Evolutionary conservation across 1,139 yeast species (phyloP), one percentile per base, ranked within the genome.

Genomic region (Debaryomycetaceae sp.): DNA sequence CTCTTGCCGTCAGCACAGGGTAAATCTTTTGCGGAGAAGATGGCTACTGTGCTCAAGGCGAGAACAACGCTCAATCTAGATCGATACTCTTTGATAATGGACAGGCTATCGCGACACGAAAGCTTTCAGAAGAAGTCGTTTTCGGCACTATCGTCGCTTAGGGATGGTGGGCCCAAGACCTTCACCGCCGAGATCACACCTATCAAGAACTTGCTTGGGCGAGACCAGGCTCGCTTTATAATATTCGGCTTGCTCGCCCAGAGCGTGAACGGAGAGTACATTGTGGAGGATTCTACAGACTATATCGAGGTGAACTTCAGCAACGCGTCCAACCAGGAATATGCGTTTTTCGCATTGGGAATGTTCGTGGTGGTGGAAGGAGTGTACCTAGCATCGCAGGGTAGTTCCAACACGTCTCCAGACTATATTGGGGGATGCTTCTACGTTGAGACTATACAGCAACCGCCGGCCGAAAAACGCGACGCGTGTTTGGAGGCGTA

Each of bases 381-480:
- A 11, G 73, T 83, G 15, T 83, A 82, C 44, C 70, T 83, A 0
- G 76, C 73, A 5, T 68, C 74, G 14, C 80, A 78, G 15, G 72
- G 68, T 24, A 35, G 45, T 13, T 39, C 49, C 20, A 44, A 43
- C 29, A 41, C 47, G 14, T 42, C 51, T 7, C 41, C 45, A 23
- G 51, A 48, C 30, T 54, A 57, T 23, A 50, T 58, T 18, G 64
- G 67, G 16, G 71, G 71, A 3, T 55, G 62, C 28, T 86, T 90
- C 45, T 74, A 79, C 37, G 94, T 81, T 2, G 68, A 81, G 22
- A 70, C 80, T 11, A 63, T 87, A 30, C 82, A 82, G 2, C 95
- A 85, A 35, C 98, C 98, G 2, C 87, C 93, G 0, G 79, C 86
- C 3, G 98, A 90, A 48, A 62, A 71, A 39, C 61, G 97, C 35